Conservation (phyloP, 1,139 yeast genomes). For the Candida sp. region DNA sequence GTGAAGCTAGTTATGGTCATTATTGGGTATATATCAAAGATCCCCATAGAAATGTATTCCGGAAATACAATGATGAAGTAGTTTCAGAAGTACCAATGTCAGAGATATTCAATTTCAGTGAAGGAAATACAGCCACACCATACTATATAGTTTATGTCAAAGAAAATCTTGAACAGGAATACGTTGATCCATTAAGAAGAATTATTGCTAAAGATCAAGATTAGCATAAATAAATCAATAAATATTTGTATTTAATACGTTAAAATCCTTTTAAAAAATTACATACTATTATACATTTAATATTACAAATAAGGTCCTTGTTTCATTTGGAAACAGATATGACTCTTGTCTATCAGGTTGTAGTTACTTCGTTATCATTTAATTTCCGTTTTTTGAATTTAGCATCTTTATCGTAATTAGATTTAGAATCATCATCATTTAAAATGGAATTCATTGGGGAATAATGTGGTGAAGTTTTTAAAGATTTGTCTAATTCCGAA, state of each 20-base stretch:
- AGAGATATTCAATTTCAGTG: constrained; percentile 74
- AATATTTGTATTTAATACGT: background rate
- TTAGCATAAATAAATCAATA: background rate
- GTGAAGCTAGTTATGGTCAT: constrained; percentile 95
- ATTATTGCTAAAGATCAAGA: constrained; percentile 11
- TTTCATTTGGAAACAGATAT: background rate
- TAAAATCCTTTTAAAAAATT: background rate
- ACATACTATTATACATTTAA: constrained; percentile 2
- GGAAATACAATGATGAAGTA: constrained; percentile 90
- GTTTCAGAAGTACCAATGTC: constrained; percentile 74
- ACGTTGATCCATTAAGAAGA: constrained; percentile 68
- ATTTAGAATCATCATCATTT: background rate
- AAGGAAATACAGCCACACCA: constrained; percentile 86
- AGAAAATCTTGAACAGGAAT: constrained; percentile 54
- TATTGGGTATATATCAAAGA: constrained; percentile 94
- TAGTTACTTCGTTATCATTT: background rate
- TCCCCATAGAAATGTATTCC: constrained; percentile 59
- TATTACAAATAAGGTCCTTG: background rate
- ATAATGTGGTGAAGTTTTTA: constrained; percentile 9
- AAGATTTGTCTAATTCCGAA: constrained; percentile 27
- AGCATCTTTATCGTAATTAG: background rate
- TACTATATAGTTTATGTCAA: constrained; percentile 84
- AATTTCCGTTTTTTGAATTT: constrained; percentile 1
- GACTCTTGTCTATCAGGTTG: background rate
- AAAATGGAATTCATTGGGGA: constrained; percentile 1